Conservation (phyloP, 2,329 filamentous ascomycete genomes). For the Cordyceps militaris region DNA sequence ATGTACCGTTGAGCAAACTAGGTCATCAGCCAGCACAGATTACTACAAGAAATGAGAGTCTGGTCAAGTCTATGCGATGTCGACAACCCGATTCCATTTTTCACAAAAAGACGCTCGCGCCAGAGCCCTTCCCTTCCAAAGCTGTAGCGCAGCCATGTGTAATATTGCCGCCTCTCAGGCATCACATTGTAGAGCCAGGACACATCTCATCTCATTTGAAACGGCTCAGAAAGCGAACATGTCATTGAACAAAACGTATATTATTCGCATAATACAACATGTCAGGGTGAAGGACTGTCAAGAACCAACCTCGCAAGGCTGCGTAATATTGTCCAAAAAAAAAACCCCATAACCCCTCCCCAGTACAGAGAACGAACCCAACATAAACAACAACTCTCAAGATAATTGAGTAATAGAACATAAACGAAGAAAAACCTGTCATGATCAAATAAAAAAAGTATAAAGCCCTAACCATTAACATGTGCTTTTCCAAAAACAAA, state of each 20-base stretch:
- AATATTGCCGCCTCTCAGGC: too few relatives aligned
- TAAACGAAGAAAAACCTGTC: background rate
- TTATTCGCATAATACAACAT: background rate
- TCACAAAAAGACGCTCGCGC: too few relatives aligned
- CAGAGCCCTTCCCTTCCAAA: too few relatives aligned
- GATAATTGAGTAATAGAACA: background rate
- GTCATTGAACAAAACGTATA: background rate
- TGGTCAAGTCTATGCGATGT: too few relatives aligned
- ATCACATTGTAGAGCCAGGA: too few relatives aligned
- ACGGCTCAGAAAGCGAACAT: background rate
- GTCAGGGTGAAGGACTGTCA: background rate
- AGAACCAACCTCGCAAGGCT: background rate
- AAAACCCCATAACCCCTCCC: background rate
- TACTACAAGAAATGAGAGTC: too few relatives aligned
- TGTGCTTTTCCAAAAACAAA: background rate
- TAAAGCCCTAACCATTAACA: background rate
- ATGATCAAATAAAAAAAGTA: background rate
- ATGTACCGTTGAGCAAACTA: too few relatives aligned
- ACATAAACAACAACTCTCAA: background rate
- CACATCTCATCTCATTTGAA: too few relatives aligned
- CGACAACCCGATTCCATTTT: too few relatives aligned
- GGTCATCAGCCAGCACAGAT: too few relatives aligned
- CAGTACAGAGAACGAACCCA: background rate
- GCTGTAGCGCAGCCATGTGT: too few relatives aligned
- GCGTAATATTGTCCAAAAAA: background rate